These are phyloP conservation scores for Graphium sp. DNA, from an alignment of 2,329 filamentous ascomycete species.

Conservation along the genomic window DNA sequence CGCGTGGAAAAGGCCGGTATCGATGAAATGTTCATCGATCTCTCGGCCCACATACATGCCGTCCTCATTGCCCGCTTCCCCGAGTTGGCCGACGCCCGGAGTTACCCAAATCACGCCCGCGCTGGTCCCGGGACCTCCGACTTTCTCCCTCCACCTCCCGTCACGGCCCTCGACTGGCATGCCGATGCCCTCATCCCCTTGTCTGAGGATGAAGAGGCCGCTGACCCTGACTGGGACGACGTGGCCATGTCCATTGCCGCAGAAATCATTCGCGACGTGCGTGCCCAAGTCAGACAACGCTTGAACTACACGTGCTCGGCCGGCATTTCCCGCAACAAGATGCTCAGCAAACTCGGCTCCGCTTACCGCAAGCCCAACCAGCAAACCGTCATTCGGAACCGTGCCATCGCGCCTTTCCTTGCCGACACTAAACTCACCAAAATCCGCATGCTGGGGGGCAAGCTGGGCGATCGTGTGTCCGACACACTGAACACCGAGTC, in stretches of 20 bases:
- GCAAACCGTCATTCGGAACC: conserved; percentile 84
- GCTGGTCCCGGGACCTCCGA: conserved; percentile 55
- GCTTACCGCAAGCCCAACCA: conserved; percentile 85
- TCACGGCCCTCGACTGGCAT: conserved; percentile 64
- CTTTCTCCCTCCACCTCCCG: conserved; percentile 50
- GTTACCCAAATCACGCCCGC: too few species aligned
- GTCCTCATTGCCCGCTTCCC: conserved; percentile 62
- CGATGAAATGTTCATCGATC: conserved; percentile 88
- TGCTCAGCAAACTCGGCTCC: conserved; percentile 86
- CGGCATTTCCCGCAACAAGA: conserved; percentile 81
- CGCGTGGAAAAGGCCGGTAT: conserved; percentile 86
- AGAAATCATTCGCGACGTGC: conserved; percentile 68
- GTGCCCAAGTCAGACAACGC: conserved; percentile 48
- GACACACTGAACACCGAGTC: conserved; percentile 68
- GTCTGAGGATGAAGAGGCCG: conserved; percentile 56
- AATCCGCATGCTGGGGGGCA: conserved; percentile 87
- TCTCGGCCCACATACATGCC: conserved; percentile 69
- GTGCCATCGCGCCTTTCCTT: conserved; percentile 66
- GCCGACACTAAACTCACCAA: conserved; percentile 83
- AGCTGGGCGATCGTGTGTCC: conserved; percentile 75
- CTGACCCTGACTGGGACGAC: conserved; percentile 94
- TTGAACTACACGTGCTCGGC: conserved; percentile 85
- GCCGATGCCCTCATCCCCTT: conserved; percentile 70
- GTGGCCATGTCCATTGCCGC: conserved; percentile 73
- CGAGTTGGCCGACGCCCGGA: conserved; percentile 37